These are phyloP conservation scores for Hirschfeldia incana DNA, from an alignment of 345 rosid genomes.

Conservation along the genomic window DNA sequence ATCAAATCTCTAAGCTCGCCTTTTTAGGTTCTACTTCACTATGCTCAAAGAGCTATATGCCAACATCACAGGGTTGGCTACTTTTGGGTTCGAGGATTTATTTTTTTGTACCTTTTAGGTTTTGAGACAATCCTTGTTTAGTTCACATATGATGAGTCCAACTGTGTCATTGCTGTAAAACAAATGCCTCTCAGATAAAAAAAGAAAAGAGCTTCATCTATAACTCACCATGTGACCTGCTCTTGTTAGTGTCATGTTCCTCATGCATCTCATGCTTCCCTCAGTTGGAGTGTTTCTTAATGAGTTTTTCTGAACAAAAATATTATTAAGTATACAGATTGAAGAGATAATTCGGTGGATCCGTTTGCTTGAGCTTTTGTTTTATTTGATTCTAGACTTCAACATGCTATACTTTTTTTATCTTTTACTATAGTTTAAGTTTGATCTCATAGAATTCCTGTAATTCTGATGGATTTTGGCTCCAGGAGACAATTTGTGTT, in stretches of 20 bases:
- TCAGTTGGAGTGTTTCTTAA: background rate
- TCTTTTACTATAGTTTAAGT: too few relatives aligned
- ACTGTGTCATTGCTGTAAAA: background rate
- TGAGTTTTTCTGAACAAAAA: background rate
- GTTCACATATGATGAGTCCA: background rate
- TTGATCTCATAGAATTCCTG: too few relatives aligned
- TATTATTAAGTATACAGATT: background rate
- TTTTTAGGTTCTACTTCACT: background rate
- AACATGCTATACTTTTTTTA: too few relatives aligned
- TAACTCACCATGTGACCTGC: constrained; percentile 1
- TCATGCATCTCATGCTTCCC: constrained; percentile 1
- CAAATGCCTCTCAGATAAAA: background rate
- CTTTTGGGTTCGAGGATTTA: background rate
- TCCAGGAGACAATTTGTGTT: too few relatives aligned
- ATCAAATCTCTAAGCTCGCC: constrained; percentile 4
- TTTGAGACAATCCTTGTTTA: background rate
- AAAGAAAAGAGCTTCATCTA: background rate
- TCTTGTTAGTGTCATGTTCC: constrained; percentile 7
- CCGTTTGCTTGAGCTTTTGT: too few relatives aligned
- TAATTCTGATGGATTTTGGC: too few relatives aligned
- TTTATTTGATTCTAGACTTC: too few relatives aligned
- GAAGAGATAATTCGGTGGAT: background rate
- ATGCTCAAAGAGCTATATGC: background rate
- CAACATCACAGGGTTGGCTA: background rate
- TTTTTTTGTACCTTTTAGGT: background rate